Percentiles rank a stretch among this genome's conserved stretches.
phyloP scores from a whole-genome alignment of 805 yeast genomes.

The Suhomyces vadensis region DNA sequence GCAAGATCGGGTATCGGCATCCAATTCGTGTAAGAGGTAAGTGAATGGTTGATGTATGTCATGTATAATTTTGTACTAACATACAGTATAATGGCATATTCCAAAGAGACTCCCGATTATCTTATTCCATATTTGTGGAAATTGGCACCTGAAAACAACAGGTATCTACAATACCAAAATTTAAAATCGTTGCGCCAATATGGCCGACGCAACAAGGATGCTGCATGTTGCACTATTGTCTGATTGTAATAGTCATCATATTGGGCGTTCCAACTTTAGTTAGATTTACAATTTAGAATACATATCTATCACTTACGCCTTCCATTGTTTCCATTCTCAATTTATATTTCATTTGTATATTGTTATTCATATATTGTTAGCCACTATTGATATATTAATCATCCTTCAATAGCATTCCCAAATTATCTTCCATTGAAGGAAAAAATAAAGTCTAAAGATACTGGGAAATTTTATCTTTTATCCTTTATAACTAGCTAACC shows the following conservation, averaged over 20 bases:
- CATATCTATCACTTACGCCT: too few relatives aligned
- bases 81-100: constrained; percentile 40
- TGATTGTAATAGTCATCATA: not conserved
- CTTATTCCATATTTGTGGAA: constrained; percentile 48
- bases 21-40: constrained; percentile 11
- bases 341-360: not conserved
- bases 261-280: too few relatives aligned
- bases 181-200: constrained; percentile 10
- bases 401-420: too few relatives aligned
- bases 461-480: too few relatives aligned
- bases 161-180: constrained; percentile 30
- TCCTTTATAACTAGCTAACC: not conserved
- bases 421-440: too few relatives aligned
- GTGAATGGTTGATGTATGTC: not conserved
- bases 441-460: too few relatives aligned
- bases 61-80: not conserved
- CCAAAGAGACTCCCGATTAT: constrained; percentile 47
- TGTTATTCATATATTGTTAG: not conserved
- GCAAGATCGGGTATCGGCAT: constrained; percentile 46
- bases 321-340: too few relatives aligned
- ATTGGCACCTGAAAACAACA: constrained; percentile 34
- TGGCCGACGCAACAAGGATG: not conserved
- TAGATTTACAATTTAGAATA: too few relatives aligned
- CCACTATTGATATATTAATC: too few relatives aligned
- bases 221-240: constrained; percentile 35